A percentile compares a stretch with the other conserved stretches of the same genome.
Conservation (phyloP, 1,284 basidiomycete genomes). For the Pterulicium gracile region DNA sequence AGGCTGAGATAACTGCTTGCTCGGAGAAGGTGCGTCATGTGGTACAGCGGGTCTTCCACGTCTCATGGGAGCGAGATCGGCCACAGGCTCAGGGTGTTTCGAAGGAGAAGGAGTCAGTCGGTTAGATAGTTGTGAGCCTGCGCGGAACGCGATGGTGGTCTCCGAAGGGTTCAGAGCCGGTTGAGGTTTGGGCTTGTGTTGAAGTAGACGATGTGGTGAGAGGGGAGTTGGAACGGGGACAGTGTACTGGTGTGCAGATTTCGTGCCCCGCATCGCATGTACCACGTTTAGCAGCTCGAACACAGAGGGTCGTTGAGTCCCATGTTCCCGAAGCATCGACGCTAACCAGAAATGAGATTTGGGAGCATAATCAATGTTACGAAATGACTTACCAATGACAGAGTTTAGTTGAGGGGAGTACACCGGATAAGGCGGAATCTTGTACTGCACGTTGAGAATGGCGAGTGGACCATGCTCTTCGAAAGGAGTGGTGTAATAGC, state of each 20-base stretch:
- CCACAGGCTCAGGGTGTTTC: slow-evolving; percentile 46
- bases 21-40: slow-evolving; percentile 20
- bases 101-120: slow-evolving; percentile 16
- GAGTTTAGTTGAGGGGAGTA: slow-evolving; percentile 85
- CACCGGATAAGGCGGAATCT: slow-evolving; percentile 84
- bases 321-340: slow-evolving; percentile 84
- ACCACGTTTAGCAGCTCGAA: slow-evolving; percentile 73
- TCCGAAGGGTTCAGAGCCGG: slow-evolving; percentile 26
- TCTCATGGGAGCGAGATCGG: slow-evolving; percentile 70
- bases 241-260: slow-evolving; percentile 65
- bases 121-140: slow-evolving; percentile 12
- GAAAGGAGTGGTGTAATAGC: slow-evolving; percentile 99
- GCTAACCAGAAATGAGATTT: slow-evolving; percentile 28
- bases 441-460: slow-evolving; percentile 94
- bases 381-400: slow-evolving; percentile 63
- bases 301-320: slow-evolving; percentile 68
- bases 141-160: slow-evolving; percentile 29
- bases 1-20: slow-evolving; percentile 10
- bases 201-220: slow-evolving; percentile 24
- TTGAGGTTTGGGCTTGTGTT: slow-evolving; percentile 17
- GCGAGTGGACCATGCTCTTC: slow-evolving; percentile 95
- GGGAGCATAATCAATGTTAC: slow-evolving; percentile 5
- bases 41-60: slow-evolving; percentile 47
- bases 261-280: slow-evolving; percentile 76
- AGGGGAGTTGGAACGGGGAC: slow-evolving; percentile 38